Conservation (phyloP, 345 rosid genomes). For the Ceriops zippeliana region DNA sequence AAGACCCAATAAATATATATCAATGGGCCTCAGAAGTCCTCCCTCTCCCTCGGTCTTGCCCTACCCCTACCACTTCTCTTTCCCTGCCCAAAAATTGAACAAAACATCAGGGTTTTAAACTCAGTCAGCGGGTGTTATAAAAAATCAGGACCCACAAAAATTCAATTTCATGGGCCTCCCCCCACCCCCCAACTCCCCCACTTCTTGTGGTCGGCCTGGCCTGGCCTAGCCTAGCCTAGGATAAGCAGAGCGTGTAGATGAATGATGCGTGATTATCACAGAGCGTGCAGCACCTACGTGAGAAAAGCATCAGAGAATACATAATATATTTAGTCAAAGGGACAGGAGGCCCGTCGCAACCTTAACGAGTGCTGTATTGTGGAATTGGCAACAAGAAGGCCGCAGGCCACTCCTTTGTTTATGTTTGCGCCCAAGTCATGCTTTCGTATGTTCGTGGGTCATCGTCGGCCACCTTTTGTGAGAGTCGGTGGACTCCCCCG, state of each 20-base stretch:
- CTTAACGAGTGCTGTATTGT: neutral
- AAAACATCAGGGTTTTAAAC: too few species aligned
- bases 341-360: neutral
- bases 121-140: too few species aligned
- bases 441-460: neutral
- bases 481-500: slow-evolving; percentile 18
- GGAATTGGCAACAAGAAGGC: neutral
- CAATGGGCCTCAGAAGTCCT: too few species aligned
- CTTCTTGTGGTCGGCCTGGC: neutral
- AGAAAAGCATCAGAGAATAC: neutral
- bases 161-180: neutral
- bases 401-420: neutral
- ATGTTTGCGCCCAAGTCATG: slow-evolving; percentile 7
- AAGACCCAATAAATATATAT: too few species aligned
- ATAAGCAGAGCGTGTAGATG: neutral
- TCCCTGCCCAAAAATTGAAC: too few species aligned
- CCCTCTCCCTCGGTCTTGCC: too few species aligned
- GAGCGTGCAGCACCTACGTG: neutral
- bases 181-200: too few species aligned
- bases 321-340: neutral
- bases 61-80: too few species aligned
- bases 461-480: slow-evolving; percentile 12
- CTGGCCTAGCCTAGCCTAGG: neutral
- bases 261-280: neutral
- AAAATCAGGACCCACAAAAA: too few species aligned